Evolutionary conservation across 1,139 yeast species (phyloP), one percentile per base, ranked within the genome.

Genomic region (Magnusiomyces paraingens): DNA sequence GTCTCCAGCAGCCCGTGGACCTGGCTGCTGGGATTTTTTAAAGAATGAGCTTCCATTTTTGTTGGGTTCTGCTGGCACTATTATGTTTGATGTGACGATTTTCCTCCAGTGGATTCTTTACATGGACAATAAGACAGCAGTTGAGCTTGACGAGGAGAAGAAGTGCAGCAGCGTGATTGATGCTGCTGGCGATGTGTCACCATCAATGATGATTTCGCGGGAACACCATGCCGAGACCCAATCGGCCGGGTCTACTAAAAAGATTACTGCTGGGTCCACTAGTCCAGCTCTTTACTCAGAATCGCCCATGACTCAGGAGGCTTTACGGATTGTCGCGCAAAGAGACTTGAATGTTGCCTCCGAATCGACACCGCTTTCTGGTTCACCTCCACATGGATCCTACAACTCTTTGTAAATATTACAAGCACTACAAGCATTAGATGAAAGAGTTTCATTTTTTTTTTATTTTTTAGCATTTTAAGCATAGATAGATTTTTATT

Each of bases 11-110:
- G 78, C 69, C 62, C 53, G 64, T 17, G 66, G 65, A 8, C 62
- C 65, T n/a, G 68, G 74, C 32, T 75, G 76, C 57, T 53, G 65
- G 49, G 73, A 62, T 11, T 91, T 87, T 64, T 69, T 90, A 49
- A 58, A 72, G 57, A 82, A 81, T 54, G 96, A 89, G 63, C 70
- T 89, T 53, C 96, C 98, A 0, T 91, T 86, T 64, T 77, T 91
- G 22, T 63, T 90, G 35, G 97, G 97, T 0, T 84, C 95, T 59
- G 80, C 91, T 0, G 97, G 97, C 3, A 90, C 97, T 0, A 79
- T 91, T 22, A 61, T 83, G 3, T 89, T 90, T 69, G 98, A 91
- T 67, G 60, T 82, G 36, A 71, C 80, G 15, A 90, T 89, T 66
- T 84, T 91, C 62, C 79, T 80, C 66, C 98, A 91, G 66, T 66